Conservation (phyloP, 1,284 basidiomycete genomes). For the Kwoniella shivajii region DNA sequence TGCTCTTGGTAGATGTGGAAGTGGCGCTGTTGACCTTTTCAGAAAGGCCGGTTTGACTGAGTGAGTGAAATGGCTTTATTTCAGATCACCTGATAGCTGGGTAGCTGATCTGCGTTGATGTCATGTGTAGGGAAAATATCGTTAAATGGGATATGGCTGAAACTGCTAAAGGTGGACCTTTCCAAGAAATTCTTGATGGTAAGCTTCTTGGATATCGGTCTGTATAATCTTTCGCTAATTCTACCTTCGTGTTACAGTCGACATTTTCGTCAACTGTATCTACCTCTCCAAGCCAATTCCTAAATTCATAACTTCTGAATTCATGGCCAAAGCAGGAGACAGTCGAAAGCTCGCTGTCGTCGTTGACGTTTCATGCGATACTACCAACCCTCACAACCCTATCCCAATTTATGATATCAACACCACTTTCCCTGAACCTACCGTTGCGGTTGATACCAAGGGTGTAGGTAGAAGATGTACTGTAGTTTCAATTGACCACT, state of each 20-base stretch:
- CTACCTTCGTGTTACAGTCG: slow-evolving; percentile 59
- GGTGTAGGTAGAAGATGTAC: slow-evolving; percentile 61
- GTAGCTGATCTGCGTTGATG: neutral
- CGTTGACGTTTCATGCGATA: slow-evolving; percentile 99
- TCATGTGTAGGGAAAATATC: slow-evolving; percentile 74
- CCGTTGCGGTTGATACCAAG: slow-evolving; percentile 81
- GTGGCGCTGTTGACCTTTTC: slow-evolving; percentile 94
- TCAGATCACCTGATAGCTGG: neutral
- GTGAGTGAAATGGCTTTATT: slow-evolving; percentile 57
- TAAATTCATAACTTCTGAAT: slow-evolving; percentile 77
- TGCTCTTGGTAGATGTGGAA: slow-evolving; percentile 91
- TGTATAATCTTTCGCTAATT: neutral
- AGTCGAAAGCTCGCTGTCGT: slow-evolving; percentile 75
- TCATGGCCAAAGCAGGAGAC: slow-evolving; percentile 71
- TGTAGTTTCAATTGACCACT: slow-evolving; percentile 96
- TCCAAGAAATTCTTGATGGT: slow-evolving; percentile 87
- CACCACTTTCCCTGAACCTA: slow-evolving; percentile 93
- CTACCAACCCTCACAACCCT: slow-evolving; percentile 98
- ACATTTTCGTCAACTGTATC: slow-evolving; percentile 99
- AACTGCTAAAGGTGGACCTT: slow-evolving; percentile 96
- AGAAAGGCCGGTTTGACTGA: slow-evolving; percentile 89
- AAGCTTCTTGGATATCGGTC: slow-evolving; percentile 14
- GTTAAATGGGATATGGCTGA: slow-evolving; percentile 97
- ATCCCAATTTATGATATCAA: slow-evolving; percentile 95
- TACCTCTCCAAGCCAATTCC: slow-evolving; percentile 90